Evolutionary conservation across 176 grass and related monocot genomes (phyloP), one percentile per base, ranked within the genome.

Genomic region (Alopecurus myosuroides): DNA sequence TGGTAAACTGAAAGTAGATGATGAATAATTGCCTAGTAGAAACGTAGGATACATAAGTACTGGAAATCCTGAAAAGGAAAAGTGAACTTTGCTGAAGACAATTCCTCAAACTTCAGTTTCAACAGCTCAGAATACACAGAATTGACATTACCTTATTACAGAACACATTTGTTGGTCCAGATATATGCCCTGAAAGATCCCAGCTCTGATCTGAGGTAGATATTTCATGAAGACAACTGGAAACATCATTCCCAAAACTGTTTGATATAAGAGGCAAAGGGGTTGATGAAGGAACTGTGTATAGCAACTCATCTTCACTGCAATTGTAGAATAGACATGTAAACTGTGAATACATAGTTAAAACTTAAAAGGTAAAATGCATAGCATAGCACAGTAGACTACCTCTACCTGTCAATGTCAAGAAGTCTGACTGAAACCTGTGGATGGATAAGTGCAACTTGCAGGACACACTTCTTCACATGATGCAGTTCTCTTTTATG

Each of bases 21-120:
- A 74, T 6, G 0, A 44, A 14, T 9, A 36, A 73, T 34, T 69
- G 15, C 30, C 9, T 9, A 78, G 78, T 86, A 95, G 93, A 93
- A 92, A 13, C 70, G 66, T 82, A 95, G 96, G 96, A 98, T 98
- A 98, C 96, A 98, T 26, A 98, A 42, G 89, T 95, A 94, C 64
- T 98, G 96, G 81, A 94, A 86, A 92, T 74, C 91, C 96, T 98
- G 93, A 66, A 98, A 90, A 86, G 30, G 52, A 91, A 63, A 82
- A 79, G 66, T 68, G 40, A 22, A 87, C 67, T 39, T 92, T 79
- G 84, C 28, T 91, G 62, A 85, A 77, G 74, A 71, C 67, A 68
- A 29, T 75, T 77, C 58, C 42, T 44, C 26, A 41, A 63, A 77
- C 73, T 87, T 81, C 52, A 66, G 48, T 62, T 46, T 76, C 20